These are phyloP conservation scores for Rhizopogon vesiculosus DNA, from an alignment of 768 basidiomycete species.

Conservation along the genomic window DNA sequence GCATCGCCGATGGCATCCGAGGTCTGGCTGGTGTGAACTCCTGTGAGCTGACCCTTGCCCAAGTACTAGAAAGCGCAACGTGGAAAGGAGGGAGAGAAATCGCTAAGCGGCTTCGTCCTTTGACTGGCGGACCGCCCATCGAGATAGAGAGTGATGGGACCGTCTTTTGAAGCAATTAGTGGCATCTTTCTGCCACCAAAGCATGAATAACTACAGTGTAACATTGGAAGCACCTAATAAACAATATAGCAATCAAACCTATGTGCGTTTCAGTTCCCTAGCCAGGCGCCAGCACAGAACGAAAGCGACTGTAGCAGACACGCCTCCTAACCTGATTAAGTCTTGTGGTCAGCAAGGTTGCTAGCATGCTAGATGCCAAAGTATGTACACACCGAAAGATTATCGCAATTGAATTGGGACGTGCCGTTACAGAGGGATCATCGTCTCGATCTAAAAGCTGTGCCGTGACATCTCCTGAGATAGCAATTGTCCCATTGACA, in stretches of 20 bases:
- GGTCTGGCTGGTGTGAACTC: slow-evolving; percentile 44
- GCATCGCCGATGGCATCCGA: slow-evolving; percentile 70
- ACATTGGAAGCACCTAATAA: not conserved
- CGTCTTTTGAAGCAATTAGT: slow-evolving; percentile 45
- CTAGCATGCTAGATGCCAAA: not conserved
- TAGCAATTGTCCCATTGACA: slow-evolving; percentile 4
- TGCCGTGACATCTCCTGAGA: slow-evolving; percentile 4
- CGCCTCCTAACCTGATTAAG: slow-evolving; percentile 46
- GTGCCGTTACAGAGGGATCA: slow-evolving; percentile 7
- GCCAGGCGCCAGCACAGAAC: slow-evolving; percentile 51
- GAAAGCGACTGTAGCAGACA: slow-evolving; percentile 51
- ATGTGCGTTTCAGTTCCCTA: slow-evolving; percentile 45
- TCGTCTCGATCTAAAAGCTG: slow-evolving; percentile 10
- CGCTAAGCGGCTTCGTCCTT: slow-evolving; percentile 70
- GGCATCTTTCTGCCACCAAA: not conserved
- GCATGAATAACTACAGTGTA: not conserved
- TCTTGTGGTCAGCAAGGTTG: not conserved
- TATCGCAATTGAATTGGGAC: slow-evolving; percentile 70
- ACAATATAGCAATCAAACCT: not conserved
- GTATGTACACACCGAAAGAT: slow-evolving; percentile 64
- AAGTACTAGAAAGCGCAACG: slow-evolving; percentile 90
- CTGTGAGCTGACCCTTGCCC: slow-evolving; percentile 67
- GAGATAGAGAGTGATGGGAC: slow-evolving; percentile 86
- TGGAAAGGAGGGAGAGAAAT: slow-evolving; percentile 98
- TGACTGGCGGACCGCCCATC: slow-evolving; percentile 78